Evolutionary conservation across 2,329 filamentous ascomycete genomes (phyloP).

Genomic region (Trichoderma asperellum): DNA sequence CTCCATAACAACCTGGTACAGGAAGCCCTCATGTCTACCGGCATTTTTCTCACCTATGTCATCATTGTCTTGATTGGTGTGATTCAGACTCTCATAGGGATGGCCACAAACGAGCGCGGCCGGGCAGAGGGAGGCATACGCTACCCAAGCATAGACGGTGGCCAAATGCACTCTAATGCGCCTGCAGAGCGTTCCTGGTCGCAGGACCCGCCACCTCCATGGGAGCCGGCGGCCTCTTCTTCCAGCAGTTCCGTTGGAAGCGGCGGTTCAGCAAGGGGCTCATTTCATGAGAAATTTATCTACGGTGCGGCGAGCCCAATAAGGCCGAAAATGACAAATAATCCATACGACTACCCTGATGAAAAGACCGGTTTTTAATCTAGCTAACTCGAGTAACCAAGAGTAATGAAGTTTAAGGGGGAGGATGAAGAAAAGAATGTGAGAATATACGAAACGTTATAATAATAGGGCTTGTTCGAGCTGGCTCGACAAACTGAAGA

Average conservation of each 20-base stretch:
- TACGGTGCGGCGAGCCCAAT: conserved; percentile 18
- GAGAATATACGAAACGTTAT: neutral
- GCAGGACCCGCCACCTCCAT: conserved; percentile 23
- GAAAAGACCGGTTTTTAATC: conserved; percentile 23
- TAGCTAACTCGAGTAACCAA: neutral
- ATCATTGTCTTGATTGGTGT: conserved; percentile 76
- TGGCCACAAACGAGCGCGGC: conserved; percentile 61
- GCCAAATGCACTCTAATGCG: conserved; percentile 37
- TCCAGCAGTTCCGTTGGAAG: neutral
- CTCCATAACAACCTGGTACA: conserved; percentile 70
- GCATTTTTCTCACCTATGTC: conserved; percentile 76
- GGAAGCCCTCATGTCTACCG: conserved; percentile 79
- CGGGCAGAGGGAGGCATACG: conserved; percentile 57
- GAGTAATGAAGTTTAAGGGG: neutral
- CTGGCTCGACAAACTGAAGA: conserved; percentile 5
- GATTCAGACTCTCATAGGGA: conserved; percentile 64
- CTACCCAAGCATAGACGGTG: conserved; percentile 38
- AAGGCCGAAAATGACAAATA: conserved; percentile 1
- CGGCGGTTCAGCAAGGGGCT: neutral
- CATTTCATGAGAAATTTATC: conserved; percentile 16
- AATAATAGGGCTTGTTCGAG: conserved; percentile 5
- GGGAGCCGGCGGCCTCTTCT: conserved; percentile 8
- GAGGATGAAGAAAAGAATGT: neutral
- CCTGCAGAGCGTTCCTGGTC: conserved; percentile 19
- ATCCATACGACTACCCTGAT: conserved; percentile 22